Evolutionary conservation across 345 rosid genomes (phyloP), one percentile per base, ranked within the genome.

Genomic region (Dimocarpus longan): DNA sequence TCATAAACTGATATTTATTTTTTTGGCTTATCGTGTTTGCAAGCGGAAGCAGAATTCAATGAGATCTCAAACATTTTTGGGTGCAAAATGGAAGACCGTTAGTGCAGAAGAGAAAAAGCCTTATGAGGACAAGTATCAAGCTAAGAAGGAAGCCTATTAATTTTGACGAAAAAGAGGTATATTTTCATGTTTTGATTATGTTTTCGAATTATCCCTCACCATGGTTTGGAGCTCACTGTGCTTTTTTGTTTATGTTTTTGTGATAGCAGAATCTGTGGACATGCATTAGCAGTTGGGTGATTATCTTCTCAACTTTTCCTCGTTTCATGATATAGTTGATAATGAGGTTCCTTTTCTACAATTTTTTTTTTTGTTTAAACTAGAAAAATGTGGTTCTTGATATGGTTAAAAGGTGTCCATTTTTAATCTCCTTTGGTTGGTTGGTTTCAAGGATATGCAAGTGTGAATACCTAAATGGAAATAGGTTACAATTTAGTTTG

Each of bases 71-170:
- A 86, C 82, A 87, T 91, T 69, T 46, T 93, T 32, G 72, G 98
- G 97, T 1, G 86, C 94, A 11, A 95, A 91, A 69, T 95, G 98
- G 98, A 95, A 95, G 83, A 80, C 78, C 24, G 81, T 90, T 22
- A 86, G 77, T 59, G 90, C 93, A 2, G 93, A 90, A 77, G 97
- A 93, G 63, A 95, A 90, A 92, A 95, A 92, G 85, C 98, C 98
- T 19, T 95, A 93, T 42, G 98, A 93, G 85, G 98, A 92, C 85
- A 92, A 46, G 85, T 93, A 93, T 73, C 88, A 86, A 67, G 85
- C 81, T 1, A 93, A 90, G 80, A 95, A 89, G 79, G 28, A 26
- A 26, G 28, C 28, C 28, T 26, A 26, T 26, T 26, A 26, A 78
- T 65, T 95, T 95, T 57, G 78, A 95, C 9, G 89, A 90, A 76